A percentile compares a stretch with the other conserved stretches of the same genome.
Conservation (phyloP, 176 grass and related monocot genomes). For the Avena eriantha region DNA sequence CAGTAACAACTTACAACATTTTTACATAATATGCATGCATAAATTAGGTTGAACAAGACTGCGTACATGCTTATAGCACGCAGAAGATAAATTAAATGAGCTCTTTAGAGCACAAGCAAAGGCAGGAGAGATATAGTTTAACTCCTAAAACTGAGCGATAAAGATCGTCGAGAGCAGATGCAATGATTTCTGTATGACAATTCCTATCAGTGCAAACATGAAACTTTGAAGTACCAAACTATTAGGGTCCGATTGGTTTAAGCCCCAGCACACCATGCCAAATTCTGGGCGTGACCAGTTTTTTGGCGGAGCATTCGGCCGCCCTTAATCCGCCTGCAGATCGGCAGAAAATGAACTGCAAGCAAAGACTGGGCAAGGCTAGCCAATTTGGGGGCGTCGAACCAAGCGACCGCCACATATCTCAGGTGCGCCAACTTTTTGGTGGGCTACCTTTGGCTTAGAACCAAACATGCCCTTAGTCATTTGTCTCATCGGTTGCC, state of each 20-base stretch:
- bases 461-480: constrained; percentile 16
- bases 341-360: too few species aligned
- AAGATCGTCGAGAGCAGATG: not conserved
- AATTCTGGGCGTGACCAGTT: too few species aligned
- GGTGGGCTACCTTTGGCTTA: too few species aligned
- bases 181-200: constrained; percentile 4
- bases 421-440: too few species aligned
- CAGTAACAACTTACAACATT: not conserved
- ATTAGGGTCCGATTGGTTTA: too few species aligned
- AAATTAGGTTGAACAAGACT: not conserved
- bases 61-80: not conserved
- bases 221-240: constrained; percentile 15
- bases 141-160: constrained; percentile 3
- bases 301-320: too few species aligned
- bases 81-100: not conserved
- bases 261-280: too few species aligned
- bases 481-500: not conserved
- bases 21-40: constrained; percentile 2
- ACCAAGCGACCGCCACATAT: too few species aligned
- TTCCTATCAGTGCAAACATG: constrained; percentile 19
- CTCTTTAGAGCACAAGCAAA: constrained; percentile 13
- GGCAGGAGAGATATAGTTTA: constrained; percentile 1
- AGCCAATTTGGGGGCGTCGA: too few species aligned
- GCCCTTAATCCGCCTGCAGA: too few species aligned
- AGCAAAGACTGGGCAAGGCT: too few species aligned